A percentile compares a stretch with the other conserved stretches of the same genome.
Evolutionary conservation across 2,329 filamentous ascomycete species (phyloP).

Genomic region (Penicillium aurantiogriseum): DNA sequence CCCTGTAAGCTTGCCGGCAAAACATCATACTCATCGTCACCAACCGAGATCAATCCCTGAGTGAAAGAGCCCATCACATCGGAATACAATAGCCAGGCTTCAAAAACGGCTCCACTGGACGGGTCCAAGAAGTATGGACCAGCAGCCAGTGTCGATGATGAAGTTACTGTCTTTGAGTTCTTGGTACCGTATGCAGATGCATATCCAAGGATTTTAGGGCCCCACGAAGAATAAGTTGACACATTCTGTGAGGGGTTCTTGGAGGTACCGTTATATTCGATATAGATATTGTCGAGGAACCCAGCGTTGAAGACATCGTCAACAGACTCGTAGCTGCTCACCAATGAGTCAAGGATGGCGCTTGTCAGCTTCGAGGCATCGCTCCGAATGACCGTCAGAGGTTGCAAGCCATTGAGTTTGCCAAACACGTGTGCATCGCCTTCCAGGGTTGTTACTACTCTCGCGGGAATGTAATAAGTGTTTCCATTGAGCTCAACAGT

Average conservation of each 20-base stretch:
- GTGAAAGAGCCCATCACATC: slow-evolving; percentile 1
- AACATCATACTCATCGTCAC: background rate
- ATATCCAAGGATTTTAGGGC: background rate
- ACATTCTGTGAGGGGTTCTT: background rate
- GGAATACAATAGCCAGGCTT: background rate
- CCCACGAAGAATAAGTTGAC: background rate
- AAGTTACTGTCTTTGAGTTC: background rate
- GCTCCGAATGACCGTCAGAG: background rate
- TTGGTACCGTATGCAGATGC: background rate
- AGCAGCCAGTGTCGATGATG: background rate
- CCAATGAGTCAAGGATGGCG: background rate
- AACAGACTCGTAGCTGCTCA: background rate
- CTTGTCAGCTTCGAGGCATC: background rate
- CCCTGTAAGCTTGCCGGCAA: background rate
- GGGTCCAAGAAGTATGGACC: background rate
- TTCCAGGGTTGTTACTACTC: background rate
- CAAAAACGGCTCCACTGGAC: background rate
- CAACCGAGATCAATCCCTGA: background rate
- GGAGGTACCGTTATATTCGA: background rate
- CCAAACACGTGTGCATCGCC: background rate
- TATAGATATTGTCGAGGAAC: background rate
- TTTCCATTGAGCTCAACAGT: background rate
- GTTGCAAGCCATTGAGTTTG: background rate
- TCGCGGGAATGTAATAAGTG: background rate
- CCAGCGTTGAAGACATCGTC: background rate